phyloP scores from a whole-genome alignment of 305 asterid genomes.

The Stenogyne calaminthoides region DNA sequence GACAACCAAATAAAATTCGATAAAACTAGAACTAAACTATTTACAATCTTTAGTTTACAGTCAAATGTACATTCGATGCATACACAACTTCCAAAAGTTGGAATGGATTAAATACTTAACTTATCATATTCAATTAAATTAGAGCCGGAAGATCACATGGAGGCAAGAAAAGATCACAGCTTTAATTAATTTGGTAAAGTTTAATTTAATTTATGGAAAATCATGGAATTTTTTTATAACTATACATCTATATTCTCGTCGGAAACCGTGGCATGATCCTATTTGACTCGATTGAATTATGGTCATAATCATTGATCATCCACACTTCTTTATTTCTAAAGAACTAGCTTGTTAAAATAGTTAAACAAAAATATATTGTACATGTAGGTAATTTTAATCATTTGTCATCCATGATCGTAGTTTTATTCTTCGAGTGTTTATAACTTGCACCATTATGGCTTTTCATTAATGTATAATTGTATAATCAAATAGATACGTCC shows the following conservation, averaged over 20 bases:
- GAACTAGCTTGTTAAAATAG: background rate
- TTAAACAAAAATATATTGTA: background rate
- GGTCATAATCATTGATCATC: slow-evolving; percentile 22
- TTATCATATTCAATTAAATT: background rate
- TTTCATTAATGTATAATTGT: too few relatives aligned
- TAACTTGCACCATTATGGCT: too few relatives aligned
- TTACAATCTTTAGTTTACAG: too few relatives aligned
- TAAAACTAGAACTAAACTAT: too few relatives aligned
- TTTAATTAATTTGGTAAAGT: slow-evolving; percentile 15
- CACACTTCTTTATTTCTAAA: slow-evolving; percentile 13
- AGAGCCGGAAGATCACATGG: slow-evolving; percentile 37
- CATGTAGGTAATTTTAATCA: slow-evolving; percentile 8
- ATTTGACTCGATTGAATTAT: slow-evolving; percentile 33
- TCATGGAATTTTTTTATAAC: background rate
- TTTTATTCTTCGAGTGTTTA: too few relatives aligned
- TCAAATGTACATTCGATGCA: slow-evolving; percentile 15
- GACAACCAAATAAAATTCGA: too few relatives aligned
- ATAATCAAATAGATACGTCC: too few relatives aligned
- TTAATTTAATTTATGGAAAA: slow-evolving; percentile 4
- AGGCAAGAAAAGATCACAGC: slow-evolving; percentile 18
- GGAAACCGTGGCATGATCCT: slow-evolving; percentile 29
- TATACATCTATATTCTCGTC: background rate
- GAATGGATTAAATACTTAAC: slow-evolving; percentile 6
- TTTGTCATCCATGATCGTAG: background rate
- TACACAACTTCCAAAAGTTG: slow-evolving; percentile 26